Conservation (phyloP, 352 stramenopile genomes). For the Phytophthora agathidicida region DNA sequence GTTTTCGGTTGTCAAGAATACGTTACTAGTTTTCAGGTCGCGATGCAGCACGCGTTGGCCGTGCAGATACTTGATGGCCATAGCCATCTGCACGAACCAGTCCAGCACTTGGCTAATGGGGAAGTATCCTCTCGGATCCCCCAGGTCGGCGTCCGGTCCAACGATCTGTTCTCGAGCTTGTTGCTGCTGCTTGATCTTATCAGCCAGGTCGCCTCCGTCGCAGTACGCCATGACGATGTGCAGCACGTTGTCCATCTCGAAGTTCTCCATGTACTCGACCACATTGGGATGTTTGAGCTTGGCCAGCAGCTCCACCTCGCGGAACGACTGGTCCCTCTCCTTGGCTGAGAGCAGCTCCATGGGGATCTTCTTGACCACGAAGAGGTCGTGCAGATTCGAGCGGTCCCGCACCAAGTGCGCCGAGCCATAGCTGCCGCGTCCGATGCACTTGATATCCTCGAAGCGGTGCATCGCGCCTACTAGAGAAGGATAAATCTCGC, state of each 20-base stretch:
- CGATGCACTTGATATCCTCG: slow-evolving; percentile 78
- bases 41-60: slow-evolving; percentile 90
- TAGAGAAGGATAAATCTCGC: not conserved
- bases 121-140: slow-evolving; percentile 53
- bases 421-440: slow-evolving; percentile 77
- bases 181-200: slow-evolving; percentile 63
- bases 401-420: slow-evolving; percentile 68
- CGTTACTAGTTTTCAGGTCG: slow-evolving; percentile 96
- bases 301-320: slow-evolving; percentile 90
- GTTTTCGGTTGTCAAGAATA: slow-evolving; percentile 87
- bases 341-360: slow-evolving; percentile 81
- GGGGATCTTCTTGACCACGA: slow-evolving; percentile 89
- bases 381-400: slow-evolving; percentile 40
- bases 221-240: slow-evolving; percentile 97
- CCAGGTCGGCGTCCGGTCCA: slow-evolving; percentile 9
- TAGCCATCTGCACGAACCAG: slow-evolving; percentile 94
- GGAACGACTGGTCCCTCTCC: slow-evolving; percentile 80
- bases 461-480: slow-evolving; percentile 69
- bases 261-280: slow-evolving; percentile 94
- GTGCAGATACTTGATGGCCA: slow-evolving; percentile 95
- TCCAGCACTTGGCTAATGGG: slow-evolving; percentile 69
- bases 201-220: slow-evolving; percentile 89
- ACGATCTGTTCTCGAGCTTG: slow-evolving; percentile 34
- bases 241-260: slow-evolving; percentile 79
- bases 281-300: slow-evolving; percentile 94